Evolutionary conservation across 2,329 filamentous ascomycete species (phyloP).

Genomic region (Pseudogymnoascus sp.): DNA sequence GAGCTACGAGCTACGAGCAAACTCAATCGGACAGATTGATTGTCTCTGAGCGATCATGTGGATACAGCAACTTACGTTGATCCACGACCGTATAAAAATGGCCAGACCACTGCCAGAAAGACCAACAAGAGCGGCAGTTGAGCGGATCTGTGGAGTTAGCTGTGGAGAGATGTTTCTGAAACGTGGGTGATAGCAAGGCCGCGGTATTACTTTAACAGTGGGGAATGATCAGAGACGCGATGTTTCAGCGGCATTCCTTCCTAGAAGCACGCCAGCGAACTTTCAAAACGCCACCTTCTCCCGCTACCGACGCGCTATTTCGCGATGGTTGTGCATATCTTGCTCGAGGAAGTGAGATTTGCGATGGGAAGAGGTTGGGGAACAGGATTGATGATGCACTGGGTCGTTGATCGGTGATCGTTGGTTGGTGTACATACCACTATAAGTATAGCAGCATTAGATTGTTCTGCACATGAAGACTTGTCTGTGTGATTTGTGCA

Average conservation of each 20-base stretch:
- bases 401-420: not conserved
- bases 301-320: not conserved
- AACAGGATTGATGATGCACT: not conserved
- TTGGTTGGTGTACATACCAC: not conserved
- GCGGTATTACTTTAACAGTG: not conserved
- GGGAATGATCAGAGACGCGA: not conserved
- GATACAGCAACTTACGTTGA: not conserved
- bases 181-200: not conserved
- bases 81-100: not conserved
- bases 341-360: not conserved
- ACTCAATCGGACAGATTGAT: conserved; percentile 2
- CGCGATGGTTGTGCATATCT: not conserved
- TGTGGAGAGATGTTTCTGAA: not conserved
- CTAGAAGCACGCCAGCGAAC: conserved; percentile 3
- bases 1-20: not conserved
- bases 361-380: not conserved
- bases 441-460: not conserved
- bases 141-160: not conserved
- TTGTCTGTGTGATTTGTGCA: not conserved
- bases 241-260: not conserved
- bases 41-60: not conserved
- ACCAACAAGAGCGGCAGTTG: not conserved
- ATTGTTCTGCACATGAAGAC: not conserved
- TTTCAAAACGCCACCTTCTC: not conserved
- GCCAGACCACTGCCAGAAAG: not conserved